phyloP scores from a whole-genome alignment of 345 rosid species.

The Camelina sativa region DNA sequence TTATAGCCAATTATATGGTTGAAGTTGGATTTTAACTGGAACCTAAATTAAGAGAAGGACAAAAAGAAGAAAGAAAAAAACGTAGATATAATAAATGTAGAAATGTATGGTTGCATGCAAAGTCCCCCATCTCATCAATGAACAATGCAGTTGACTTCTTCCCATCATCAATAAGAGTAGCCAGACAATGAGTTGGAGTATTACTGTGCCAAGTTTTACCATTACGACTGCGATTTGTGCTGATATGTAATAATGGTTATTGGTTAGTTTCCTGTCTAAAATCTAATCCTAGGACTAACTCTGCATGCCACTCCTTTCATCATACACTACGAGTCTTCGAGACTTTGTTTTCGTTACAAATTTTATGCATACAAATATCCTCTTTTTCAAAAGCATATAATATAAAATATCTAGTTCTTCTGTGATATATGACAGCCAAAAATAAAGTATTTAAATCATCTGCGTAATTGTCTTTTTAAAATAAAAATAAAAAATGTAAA shows the following conservation, averaged over 20 bases:
- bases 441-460: not conserved
- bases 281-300: slow-evolving; percentile 5
- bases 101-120: slow-evolving; percentile 29
- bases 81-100: not conserved
- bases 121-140: slow-evolving; percentile 31
- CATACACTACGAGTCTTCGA: not conserved
- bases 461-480: not conserved
- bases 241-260: not conserved
- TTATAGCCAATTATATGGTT: slow-evolving; percentile 18
- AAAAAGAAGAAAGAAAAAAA: slow-evolving; percentile 2
- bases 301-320: slow-evolving; percentile 17
- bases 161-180: not conserved
- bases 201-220: not conserved
- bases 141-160: slow-evolving; percentile 34
- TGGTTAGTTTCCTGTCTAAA: slow-evolving; percentile 24
- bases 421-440: not conserved
- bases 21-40: not conserved
- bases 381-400: not conserved
- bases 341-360: not conserved
- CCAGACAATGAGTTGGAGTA: not conserved
- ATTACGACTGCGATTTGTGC: slow-evolving; percentile 14
- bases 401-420: slow-evolving; percentile 9
- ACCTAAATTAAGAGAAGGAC: not conserved
- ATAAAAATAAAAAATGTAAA: not conserved
- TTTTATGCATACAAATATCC: not conserved